Evolutionary conservation across 805 yeast species (phyloP).

Genomic region (Suhomyces prunicola): DNA sequence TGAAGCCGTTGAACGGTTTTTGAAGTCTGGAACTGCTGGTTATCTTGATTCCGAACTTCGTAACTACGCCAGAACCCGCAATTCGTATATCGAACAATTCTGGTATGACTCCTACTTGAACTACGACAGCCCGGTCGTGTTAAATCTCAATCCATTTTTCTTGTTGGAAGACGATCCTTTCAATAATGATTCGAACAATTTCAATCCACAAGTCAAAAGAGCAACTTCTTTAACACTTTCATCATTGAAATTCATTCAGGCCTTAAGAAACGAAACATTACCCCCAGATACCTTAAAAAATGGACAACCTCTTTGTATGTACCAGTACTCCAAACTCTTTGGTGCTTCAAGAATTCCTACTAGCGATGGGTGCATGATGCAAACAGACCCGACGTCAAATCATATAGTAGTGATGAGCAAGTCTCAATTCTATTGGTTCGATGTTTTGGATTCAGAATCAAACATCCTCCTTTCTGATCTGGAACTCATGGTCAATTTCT

Average conservation of each 20-base stretch:
- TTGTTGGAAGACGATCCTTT: conserved; percentile 91
- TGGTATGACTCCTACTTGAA: conserved; percentile 90
- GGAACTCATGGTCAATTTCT: conserved; percentile 71
- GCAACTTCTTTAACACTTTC: conserved; percentile 79
- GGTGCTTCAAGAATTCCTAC: conserved; percentile 89
- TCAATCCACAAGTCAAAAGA: conserved; percentile 62
- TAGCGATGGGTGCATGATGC: conserved; percentile 75
- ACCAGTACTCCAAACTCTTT: conserved; percentile 81
- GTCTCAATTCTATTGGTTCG: conserved; percentile 94
- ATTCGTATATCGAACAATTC: conserved; percentile 87
- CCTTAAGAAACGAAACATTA: conserved; percentile 69
- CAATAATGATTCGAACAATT: conserved; percentile 43
- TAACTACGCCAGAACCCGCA: conserved; percentile 57
- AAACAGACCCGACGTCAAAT: conserved; percentile 68
- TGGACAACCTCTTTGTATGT: conserved; percentile 75
- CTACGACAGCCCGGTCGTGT: conserved; percentile 87
- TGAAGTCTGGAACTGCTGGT: conserved; percentile 51
- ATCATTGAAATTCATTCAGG: conserved; percentile 74
- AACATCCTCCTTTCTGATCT: conserved; percentile 71
- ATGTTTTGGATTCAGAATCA: conserved; percentile 72
- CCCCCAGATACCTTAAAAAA: conserved; percentile 67
- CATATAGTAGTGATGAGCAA: conserved; percentile 81
- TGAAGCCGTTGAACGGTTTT: conserved; percentile 54
- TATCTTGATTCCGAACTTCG: conserved; percentile 61
- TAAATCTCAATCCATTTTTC: conserved; percentile 87